These are phyloP conservation scores for Alnus glutinosa DNA, from an alignment of 306 rosid species.

Conservation along the genomic window DNA sequence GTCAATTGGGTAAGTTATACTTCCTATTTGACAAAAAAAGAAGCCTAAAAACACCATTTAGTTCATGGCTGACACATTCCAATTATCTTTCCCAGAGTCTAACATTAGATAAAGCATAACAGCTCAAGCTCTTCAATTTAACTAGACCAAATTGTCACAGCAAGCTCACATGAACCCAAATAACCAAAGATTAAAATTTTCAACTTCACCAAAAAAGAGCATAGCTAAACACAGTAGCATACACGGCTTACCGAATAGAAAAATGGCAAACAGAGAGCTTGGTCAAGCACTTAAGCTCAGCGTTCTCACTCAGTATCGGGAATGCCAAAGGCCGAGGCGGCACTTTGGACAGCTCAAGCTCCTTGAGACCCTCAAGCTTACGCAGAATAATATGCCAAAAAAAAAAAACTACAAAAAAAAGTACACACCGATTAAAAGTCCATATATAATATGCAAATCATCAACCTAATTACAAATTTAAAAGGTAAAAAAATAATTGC, in stretches of 20 bases:
- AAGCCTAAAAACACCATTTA: not conserved
- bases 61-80: not conserved
- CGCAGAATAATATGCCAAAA: conserved; percentile 25
- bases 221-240: conserved; percentile 5
- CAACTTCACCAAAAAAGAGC: not conserved
- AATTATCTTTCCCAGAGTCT: not conserved
- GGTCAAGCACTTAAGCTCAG: conserved; percentile 72
- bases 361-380: conserved; percentile 66
- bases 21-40: not conserved
- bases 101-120: not conserved
- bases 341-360: conserved; percentile 85
- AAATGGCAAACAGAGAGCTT: conserved; percentile 87
- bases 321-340: conserved; percentile 83
- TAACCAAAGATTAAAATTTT: not conserved
- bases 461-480: no score
- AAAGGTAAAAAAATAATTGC: no score
- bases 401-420: no score
- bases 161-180: not conserved
- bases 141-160: not conserved
- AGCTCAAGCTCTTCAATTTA: not conserved
- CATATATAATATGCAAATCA: no score
- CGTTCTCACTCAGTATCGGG: conserved; percentile 68
- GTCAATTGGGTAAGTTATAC: not conserved
- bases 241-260: conserved; percentile 61
- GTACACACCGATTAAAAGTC: no score